Percentiles rank a stretch among this genome's conserved stretches.
These are phyloP conservation scores for Nakaseomyces sp. DNA, from an alignment of 1,139 yeast species.

Conservation along the genomic window DNA sequence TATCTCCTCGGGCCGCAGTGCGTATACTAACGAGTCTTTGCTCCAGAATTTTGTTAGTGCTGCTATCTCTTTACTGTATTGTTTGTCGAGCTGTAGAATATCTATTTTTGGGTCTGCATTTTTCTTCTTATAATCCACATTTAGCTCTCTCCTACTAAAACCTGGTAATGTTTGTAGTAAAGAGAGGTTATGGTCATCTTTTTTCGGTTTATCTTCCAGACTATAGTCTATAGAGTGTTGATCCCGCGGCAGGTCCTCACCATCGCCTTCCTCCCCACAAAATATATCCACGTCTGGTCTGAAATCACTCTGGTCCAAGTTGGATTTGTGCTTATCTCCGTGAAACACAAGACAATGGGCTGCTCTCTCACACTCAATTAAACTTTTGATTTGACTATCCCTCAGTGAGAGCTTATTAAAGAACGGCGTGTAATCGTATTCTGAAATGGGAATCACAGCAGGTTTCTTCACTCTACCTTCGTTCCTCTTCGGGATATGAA, in stretches of 20 bases:
- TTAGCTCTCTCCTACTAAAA: slow-evolving; percentile 13
- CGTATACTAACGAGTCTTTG: slow-evolving; percentile 8
- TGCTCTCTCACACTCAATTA: slow-evolving; percentile 22
- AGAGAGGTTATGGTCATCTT: slow-evolving; percentile 7
- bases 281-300: slow-evolving; percentile 24
- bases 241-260: not conserved
- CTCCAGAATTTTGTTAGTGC: slow-evolving; percentile 19
- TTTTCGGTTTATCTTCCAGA: not conserved
- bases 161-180: slow-evolving; percentile 14
- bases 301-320: slow-evolving; percentile 10
- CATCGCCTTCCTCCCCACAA: slow-evolving; percentile 18
- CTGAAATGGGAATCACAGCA: slow-evolving; percentile 1
- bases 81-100: not conserved
- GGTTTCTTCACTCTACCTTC: not conserved
- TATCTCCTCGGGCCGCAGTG: slow-evolving; percentile 1
- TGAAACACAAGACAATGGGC: slow-evolving; percentile 29
- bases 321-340: slow-evolving; percentile 13
- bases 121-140: not conserved
- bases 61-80: slow-evolving; percentile 11
- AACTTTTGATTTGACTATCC: slow-evolving; percentile 19
- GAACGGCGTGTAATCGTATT: slow-evolving; percentile 23
- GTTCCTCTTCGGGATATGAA: slow-evolving; percentile 2
- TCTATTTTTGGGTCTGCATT: not conserved
- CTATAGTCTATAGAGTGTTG: not conserved
- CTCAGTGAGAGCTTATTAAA: slow-evolving; percentile 18